phyloP scores from a whole-genome alignment of 2,329 filamentous ascomycete species.

The Karstenula rhodostoma region DNA sequence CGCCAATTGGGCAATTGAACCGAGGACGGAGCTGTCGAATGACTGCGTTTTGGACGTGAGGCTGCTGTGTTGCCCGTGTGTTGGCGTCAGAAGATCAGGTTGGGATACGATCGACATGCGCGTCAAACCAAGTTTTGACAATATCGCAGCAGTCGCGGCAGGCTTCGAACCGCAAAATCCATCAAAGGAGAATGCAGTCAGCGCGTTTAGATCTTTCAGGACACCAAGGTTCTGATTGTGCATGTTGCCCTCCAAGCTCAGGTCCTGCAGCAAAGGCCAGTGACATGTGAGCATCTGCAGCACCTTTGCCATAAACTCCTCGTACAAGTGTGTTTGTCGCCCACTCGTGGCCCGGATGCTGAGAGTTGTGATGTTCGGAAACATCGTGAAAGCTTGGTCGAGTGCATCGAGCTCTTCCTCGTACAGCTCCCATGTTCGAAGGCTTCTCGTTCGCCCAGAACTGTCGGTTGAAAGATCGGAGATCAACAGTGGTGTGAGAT shows the following conservation, averaged over 20 bases:
- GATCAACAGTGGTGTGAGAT: constrained; percentile 34
- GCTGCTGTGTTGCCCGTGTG: constrained; percentile 16
- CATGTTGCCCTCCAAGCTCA: constrained; percentile 37
- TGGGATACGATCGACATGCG: constrained; percentile 34
- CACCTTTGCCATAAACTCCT: constrained; percentile 30
- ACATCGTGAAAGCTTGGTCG: constrained; percentile 19
- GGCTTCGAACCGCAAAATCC: constrained; percentile 33
- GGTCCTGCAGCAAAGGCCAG: constrained; percentile 26
- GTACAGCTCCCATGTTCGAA: constrained; percentile 38
- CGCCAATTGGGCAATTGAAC: constrained; percentile 26
- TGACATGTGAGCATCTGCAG: constrained; percentile 23
- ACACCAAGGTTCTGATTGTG: constrained; percentile 33
- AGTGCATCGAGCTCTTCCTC: constrained; percentile 32
- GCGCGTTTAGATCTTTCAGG: constrained; percentile 20
- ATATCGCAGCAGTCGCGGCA: constrained; percentile 26
- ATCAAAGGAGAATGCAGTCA: constrained; percentile 37
- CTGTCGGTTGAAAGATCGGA: neutral
- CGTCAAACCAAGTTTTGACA: constrained; percentile 31
- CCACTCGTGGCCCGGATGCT: constrained; percentile 27
- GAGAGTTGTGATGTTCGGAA: constrained; percentile 32
- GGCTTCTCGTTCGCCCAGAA: constrained; percentile 8
- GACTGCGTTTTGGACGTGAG: constrained; percentile 28
- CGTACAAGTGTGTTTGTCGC: constrained; percentile 37
- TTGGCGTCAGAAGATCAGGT: constrained; percentile 21
- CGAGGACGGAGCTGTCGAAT: constrained; percentile 26